Evolutionary conservation across 192 early-diverging fungal species (phyloP).

Genomic region (Coemansia brasiliensis): DNA sequence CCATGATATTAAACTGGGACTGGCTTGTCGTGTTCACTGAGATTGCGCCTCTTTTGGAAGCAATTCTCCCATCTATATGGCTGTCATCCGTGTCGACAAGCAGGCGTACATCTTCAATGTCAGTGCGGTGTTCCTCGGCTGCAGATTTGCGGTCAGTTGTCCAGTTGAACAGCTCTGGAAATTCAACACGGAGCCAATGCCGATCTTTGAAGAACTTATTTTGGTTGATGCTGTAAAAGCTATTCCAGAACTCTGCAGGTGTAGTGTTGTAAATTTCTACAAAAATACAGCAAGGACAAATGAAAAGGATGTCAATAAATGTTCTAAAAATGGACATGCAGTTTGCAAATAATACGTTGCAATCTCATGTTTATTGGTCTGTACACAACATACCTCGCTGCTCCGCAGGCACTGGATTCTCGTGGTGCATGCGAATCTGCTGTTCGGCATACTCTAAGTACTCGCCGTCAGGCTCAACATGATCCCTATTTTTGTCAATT

Average conservation of each 20-base stretch:
- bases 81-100: background rate
- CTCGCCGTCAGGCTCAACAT: slow-evolving; percentile 85
- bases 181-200: slow-evolving; percentile 92
- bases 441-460: slow-evolving; percentile 76
- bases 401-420: slow-evolving; percentile 63
- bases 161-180: slow-evolving; percentile 78
- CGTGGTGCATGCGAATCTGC: slow-evolving; percentile 72
- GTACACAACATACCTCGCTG: slow-evolving; percentile 37
- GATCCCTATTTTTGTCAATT: slow-evolving; percentile 68
- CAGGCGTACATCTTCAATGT: background rate
- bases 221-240: slow-evolving; percentile 76
- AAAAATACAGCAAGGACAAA: background rate
- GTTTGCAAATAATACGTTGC: too few species aligned
- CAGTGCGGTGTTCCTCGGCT: background rate
- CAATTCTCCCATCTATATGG: too few species aligned
- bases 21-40: background rate
- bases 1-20: slow-evolving; percentile 60
- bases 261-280: slow-evolving; percentile 58
- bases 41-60: background rate
- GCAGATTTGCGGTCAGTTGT: slow-evolving; percentile 30
- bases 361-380: background rate
- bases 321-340: too few species aligned
- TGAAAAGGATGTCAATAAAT: background rate
- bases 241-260: slow-evolving; percentile 68
- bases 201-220: slow-evolving; percentile 96